phyloP scores from a whole-genome alignment of 2,329 filamentous ascomycete species.

The Trichoderma oligosporum region DNA sequence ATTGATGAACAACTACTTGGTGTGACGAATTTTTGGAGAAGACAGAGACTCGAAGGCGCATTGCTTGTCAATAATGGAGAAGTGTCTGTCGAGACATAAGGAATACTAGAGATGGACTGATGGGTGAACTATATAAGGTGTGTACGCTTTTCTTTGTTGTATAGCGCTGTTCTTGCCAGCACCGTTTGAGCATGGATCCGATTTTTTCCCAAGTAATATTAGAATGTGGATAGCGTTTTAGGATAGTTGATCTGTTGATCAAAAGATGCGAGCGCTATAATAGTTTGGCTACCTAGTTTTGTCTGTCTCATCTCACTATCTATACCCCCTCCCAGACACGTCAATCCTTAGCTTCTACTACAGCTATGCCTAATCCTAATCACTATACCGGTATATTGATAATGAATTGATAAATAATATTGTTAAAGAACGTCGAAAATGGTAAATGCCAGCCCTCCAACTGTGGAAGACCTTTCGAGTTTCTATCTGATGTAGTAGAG shows the following conservation, averaged over 20 bases:
- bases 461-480: no score
- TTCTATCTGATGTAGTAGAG: no score
- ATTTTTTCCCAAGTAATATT: neutral
- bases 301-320: neutral
- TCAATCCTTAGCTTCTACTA: no score
- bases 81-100: neutral
- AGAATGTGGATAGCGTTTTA: neutral
- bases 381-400: no score
- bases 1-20: neutral
- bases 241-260: neutral
- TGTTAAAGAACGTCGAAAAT: no score
- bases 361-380: no score
- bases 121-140: neutral
- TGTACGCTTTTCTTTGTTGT: neutral
- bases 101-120: neutral
- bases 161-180: neutral
- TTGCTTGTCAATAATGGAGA: neutral
- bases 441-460: no score
- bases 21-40: constrained; percentile 8
- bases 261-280: neutral
- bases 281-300: neutral
- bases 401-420: no score
- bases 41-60: neutral
- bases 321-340: no score
- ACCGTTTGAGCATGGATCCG: neutral